phyloP scores from a whole-genome alignment of 2,329 filamentous ascomycete genomes.

The Sporothrix schenckii region DNA sequence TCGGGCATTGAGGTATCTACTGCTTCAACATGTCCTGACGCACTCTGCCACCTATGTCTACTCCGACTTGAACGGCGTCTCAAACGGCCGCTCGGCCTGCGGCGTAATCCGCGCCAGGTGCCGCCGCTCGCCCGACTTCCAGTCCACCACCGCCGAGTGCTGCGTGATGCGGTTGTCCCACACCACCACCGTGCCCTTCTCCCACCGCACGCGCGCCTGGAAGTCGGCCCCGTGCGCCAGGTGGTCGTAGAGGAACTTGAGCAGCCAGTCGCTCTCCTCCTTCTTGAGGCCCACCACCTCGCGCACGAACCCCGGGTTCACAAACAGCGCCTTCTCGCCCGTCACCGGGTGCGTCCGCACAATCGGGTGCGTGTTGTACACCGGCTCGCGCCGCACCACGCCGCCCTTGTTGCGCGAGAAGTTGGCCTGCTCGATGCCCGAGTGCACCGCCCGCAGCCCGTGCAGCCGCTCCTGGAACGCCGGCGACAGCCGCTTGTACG shows the following conservation, averaged over 20 bases:
- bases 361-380: conserved; percentile 74
- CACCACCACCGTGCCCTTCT: conserved; percentile 75
- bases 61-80: conserved; percentile 61
- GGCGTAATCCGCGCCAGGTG: conserved; percentile 82
- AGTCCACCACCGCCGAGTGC: conserved; percentile 80
- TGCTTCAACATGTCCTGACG: too few relatives aligned
- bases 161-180: conserved; percentile 84
- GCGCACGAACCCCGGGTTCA: conserved; percentile 82
- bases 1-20: too few relatives aligned
- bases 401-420: conserved; percentile 67
- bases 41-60: too few relatives aligned
- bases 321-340: conserved; percentile 79
- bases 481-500: conserved; percentile 73
- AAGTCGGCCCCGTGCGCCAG: conserved; percentile 72
- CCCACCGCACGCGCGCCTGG: conserved; percentile 76
- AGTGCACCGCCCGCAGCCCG: conserved; percentile 78
- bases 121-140: conserved; percentile 75
- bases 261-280: conserved; percentile 76
- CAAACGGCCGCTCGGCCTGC: conserved; percentile 75
- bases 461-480: conserved; percentile 78
- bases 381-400: conserved; percentile 72
- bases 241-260: conserved; percentile 78
- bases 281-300: conserved; percentile 82
- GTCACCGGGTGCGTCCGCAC: conserved; percentile 83
- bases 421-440: conserved; percentile 77